phyloP scores from a whole-genome alignment of 1,139 yeast genomes.

The Kodamaea arcana region DNA sequence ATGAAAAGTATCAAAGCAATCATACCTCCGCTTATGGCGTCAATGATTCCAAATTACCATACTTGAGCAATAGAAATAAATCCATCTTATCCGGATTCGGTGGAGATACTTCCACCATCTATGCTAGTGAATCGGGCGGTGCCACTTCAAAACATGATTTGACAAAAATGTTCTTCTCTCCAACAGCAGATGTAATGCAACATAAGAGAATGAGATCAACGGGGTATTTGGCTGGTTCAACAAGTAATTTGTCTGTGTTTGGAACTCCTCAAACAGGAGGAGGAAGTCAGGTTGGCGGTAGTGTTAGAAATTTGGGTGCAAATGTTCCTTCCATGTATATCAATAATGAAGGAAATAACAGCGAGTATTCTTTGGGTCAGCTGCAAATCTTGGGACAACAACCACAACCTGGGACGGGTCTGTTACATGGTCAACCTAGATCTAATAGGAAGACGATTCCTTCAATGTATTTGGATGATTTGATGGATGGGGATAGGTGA shows the following conservation, averaged over 20 bases:
- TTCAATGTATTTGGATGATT: conserved; percentile 54
- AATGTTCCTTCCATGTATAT: conserved; percentile 32
- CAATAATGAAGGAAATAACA: conserved; percentile 31
- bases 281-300: conserved; percentile 5
- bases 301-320: conserved; percentile 22
- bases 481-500: conserved; percentile 37
- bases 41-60: conserved; percentile 35
- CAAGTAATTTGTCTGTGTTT: conserved; percentile 21
- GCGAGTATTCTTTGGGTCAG: conserved; percentile 24
- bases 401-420: conserved; percentile 1
- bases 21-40: conserved; percentile 34
- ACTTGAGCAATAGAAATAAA: conserved; percentile 18
- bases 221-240: conserved; percentile 18
- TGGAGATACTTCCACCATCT: conserved; percentile 39
- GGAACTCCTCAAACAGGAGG: conserved; percentile 9
- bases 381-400: not conserved
- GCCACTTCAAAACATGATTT: conserved; percentile 39
- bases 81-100: conserved; percentile 18
- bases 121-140: conserved; percentile 31
- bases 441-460: conserved; percentile 41
- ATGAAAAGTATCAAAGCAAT: conserved; percentile 37
- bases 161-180: conserved; percentile 65
- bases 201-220: conserved; percentile 32
- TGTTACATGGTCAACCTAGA: conserved; percentile 4
- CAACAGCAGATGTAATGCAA: conserved; percentile 71